Evolutionary conservation across 1,139 yeast species (phyloP).

Genomic region (Lodderomyces beijingensis): DNA sequence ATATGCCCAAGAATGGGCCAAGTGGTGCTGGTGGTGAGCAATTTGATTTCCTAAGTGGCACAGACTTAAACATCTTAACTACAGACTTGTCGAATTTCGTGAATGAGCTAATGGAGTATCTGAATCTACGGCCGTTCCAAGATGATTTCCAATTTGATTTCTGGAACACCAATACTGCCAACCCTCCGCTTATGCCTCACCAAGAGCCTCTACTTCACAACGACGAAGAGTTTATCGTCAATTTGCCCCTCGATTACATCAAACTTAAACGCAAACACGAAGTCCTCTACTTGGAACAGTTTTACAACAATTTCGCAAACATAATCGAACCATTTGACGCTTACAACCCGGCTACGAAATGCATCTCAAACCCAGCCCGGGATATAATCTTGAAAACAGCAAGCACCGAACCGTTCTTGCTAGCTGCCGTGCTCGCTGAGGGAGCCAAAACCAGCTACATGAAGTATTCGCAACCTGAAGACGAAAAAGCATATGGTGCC

Average conservation of each 20-base stretch:
- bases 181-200: neutral
- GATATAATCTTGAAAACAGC: conserved; percentile 57
- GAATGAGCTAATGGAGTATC: conserved; percentile 24
- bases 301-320: conserved; percentile 50
- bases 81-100: conserved; percentile 31
- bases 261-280: conserved; percentile 34
- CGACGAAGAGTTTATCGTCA: conserved; percentile 9
- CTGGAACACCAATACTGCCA: conserved; percentile 5
- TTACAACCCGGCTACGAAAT: conserved; percentile 18
- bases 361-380: conserved; percentile 46
- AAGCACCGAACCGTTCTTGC: conserved; percentile 47
- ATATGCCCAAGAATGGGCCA: conserved; percentile 2
- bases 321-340: conserved; percentile 56
- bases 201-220: neutral
- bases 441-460: conserved; percentile 49
- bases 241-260: conserved; percentile 18
- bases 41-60: conserved; percentile 11
- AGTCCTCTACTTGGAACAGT: conserved; percentile 44
- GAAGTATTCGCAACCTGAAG: conserved; percentile 32
- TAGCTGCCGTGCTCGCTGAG: conserved; percentile 61
- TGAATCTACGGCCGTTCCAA: conserved; percentile 12
- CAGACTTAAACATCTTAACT: conserved; percentile 26
- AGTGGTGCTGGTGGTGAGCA: no score
- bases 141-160: conserved; percentile 11
- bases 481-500: conserved; percentile 46